Percentiles rank a stretch among this genome's conserved stretches.
phyloP scores from a whole-genome alignment of 768 basidiomycete genomes.

The Russula earlei region DNA sequence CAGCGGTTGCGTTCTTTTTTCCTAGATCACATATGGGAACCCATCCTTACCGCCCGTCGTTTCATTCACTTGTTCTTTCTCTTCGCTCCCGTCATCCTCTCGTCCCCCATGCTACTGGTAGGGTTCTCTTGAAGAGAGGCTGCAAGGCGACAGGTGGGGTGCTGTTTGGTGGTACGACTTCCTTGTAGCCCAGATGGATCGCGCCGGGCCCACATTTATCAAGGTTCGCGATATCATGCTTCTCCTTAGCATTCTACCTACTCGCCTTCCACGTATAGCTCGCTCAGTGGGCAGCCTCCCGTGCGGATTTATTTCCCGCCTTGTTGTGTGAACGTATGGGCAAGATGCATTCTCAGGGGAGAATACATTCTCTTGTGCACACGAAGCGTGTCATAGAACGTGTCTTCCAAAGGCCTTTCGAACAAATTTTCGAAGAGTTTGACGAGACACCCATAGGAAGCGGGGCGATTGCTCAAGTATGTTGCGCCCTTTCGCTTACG shows the following conservation, averaged over 20 bases:
- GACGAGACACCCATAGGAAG: slow-evolving; percentile 85
- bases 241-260: neutral
- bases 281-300: slow-evolving; percentile 96
- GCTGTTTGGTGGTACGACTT: slow-evolving; percentile 97
- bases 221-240: slow-evolving; percentile 47
- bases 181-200: slow-evolving; percentile 81
- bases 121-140: slow-evolving; percentile 44
- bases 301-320: slow-evolving; percentile 87
- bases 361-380: slow-evolving; percentile 68
- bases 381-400: slow-evolving; percentile 74
- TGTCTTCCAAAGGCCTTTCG: slow-evolving; percentile 76
- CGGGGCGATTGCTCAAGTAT: slow-evolving; percentile 92
- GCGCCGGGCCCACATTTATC: slow-evolving; percentile 93
- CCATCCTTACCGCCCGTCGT: slow-evolving; percentile 69
- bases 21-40: slow-evolving; percentile 65
- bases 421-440: slow-evolving; percentile 87
- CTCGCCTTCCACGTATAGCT: slow-evolving; percentile 40
- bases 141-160: slow-evolving; percentile 78
- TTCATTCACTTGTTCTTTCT: slow-evolving; percentile 77
- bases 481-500: neutral
- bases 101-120: slow-evolving; percentile 74
- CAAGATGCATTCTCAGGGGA: slow-evolving; percentile 79
- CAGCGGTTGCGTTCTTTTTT: slow-evolving; percentile 40
- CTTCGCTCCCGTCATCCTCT: slow-evolving; percentile 81
- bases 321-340: slow-evolving; percentile 78